Evolutionary conservation across 495 filamentous ascomycete genomes (phyloP).

Genomic region (Penicillium parvum): DNA sequence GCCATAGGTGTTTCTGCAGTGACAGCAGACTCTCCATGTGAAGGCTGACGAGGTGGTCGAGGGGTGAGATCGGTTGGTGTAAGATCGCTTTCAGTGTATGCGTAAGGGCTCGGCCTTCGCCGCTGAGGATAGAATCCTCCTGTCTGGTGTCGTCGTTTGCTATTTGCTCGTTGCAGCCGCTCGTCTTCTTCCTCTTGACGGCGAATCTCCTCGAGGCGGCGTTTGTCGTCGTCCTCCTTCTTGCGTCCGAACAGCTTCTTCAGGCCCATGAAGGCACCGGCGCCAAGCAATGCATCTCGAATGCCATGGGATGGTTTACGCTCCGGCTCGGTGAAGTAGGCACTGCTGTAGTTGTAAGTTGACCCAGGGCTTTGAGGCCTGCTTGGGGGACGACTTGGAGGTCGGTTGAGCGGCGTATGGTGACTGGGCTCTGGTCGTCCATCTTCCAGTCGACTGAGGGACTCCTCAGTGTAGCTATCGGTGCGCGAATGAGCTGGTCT

Average conservation of each 20-base stretch:
- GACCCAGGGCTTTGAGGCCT: constrained; percentile 41
- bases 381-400: constrained; percentile 37
- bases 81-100: constrained; percentile 39
- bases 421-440: constrained; percentile 38
- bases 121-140: constrained; percentile 53
- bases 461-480: constrained; percentile 42
- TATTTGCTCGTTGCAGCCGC: constrained; percentile 49
- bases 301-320: constrained; percentile 44
- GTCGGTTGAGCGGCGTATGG: constrained; percentile 39
- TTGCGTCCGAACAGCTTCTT: constrained; percentile 60
- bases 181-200: constrained; percentile 57
- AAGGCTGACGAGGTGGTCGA: constrained; percentile 29
- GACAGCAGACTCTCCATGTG: constrained; percentile 28
- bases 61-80: constrained; percentile 42
- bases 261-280: constrained; percentile 62
- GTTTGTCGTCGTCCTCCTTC: constrained; percentile 57
- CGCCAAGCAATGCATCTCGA: constrained; percentile 60
- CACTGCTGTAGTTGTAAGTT: constrained; percentile 42
- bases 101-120: constrained; percentile 45
- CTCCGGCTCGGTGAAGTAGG: constrained; percentile 38
- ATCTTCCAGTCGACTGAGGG: constrained; percentile 41
- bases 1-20: constrained; percentile 33
- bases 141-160: constrained; percentile 47
- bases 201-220: constrained; percentile 57
- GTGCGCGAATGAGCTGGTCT: constrained; percentile 39